Percentiles rank a stretch among this genome's conserved stretches.
These are phyloP conservation scores for Syncephalastrum monosporum DNA, from an alignment of 371 early-diverging fungal species.

Conservation along the genomic window DNA sequence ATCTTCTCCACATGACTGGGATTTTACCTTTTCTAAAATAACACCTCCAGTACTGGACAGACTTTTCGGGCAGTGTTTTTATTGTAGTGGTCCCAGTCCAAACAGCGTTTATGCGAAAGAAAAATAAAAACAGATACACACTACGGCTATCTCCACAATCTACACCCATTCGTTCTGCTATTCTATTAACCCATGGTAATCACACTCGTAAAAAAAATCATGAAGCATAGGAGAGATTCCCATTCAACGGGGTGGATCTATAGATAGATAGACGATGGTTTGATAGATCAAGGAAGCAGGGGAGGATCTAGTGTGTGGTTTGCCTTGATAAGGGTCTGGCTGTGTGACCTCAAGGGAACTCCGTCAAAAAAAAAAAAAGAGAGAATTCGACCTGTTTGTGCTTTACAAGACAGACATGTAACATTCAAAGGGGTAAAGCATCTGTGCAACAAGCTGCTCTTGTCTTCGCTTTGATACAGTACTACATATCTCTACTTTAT, in stretches of 20 bases:
- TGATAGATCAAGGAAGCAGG: background rate
- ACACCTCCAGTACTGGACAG: too few species aligned
- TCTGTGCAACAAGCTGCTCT: background rate
- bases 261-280: background rate
- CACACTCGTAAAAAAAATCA: too few species aligned
- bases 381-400: background rate
- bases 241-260: background rate
- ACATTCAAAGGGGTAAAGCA: conserved; percentile 3
- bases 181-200: too few species aligned
- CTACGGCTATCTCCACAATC: background rate
- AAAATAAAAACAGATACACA: too few species aligned
- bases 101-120: too few species aligned
- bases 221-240: too few species aligned
- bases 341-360: background rate
- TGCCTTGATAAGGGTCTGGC: too few species aligned
- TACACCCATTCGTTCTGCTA: background rate
- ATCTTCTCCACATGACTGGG: too few species aligned
- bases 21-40: too few species aligned
- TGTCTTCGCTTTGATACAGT: background rate
- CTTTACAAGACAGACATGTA: conserved; percentile 3
- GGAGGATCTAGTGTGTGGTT: too few species aligned
- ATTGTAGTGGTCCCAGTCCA: too few species aligned
- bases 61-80: too few species aligned
- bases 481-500: background rate
- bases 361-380: background rate